These are phyloP conservation scores for Chytriomyces sp. DNA, from an alignment of 192 early-diverging fungal genomes.

Conservation along the genomic window DNA sequence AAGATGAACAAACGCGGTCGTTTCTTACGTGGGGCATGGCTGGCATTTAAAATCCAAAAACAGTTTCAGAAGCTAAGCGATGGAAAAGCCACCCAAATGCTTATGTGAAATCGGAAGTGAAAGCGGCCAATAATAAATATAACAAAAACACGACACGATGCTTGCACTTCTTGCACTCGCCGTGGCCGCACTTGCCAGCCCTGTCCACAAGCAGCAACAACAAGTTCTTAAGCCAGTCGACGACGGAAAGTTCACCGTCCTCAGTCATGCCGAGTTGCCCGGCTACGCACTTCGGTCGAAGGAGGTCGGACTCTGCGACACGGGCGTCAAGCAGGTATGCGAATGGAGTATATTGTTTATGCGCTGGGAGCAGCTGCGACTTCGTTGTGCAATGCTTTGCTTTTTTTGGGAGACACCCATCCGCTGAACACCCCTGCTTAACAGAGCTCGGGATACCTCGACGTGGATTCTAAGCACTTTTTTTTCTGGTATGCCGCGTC, in stretches of 20 bases:
- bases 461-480: constrained; percentile 50
- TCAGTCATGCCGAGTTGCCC: constrained; percentile 43
- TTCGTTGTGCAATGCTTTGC: constrained; percentile 10
- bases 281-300: constrained; percentile 50
- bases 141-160: not conserved
- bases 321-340: constrained; percentile 80
- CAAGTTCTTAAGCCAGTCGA: not conserved
- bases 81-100: too few species aligned
- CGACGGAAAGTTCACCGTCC: constrained; percentile 38
- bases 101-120: too few species aligned
- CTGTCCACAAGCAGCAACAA: not conserved
- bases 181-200: not conserved
- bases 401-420: not conserved
- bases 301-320: constrained; percentile 75
- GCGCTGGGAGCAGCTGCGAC: not conserved
- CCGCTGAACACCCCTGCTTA: not conserved
- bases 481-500: constrained; percentile 36
- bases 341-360: constrained; percentile 3
- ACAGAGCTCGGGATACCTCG: constrained; percentile 57
- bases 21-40: too few species aligned
- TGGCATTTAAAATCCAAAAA: too few species aligned
- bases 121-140: too few species aligned
- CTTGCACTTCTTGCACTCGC: not conserved
- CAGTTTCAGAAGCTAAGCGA: too few species aligned
- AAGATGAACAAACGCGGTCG: not conserved